Evolutionary conservation across 345 rosid species (phyloP), one percentile per base, ranked within the genome.

Genomic region (Psidium friedrichsthalianum): DNA sequence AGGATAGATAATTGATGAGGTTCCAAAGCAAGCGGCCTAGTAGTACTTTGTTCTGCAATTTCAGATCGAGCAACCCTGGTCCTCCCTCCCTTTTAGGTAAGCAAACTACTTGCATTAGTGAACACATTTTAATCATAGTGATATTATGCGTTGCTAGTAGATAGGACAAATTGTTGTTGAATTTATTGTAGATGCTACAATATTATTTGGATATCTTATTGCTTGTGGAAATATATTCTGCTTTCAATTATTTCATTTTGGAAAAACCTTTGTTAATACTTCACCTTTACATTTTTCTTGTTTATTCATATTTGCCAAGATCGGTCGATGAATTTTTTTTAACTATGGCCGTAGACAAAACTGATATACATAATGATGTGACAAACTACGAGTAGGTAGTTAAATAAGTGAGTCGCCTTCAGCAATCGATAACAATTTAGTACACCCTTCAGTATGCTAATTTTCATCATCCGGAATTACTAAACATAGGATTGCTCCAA

Each of bases 301-400:
- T 58, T 58, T n/a, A 58, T n/a, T 5, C 27, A n/a, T 5, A 11
- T 58, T 58, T 1, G 0, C 18, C 69, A 25, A 5, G 69, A 58
- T 12, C 2, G 69, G 8, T n/a, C 16, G 1, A n/a, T 11, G 27
- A 58, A 11, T 11, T 58, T 58, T 58, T 49, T 49, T 42, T 42
- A 9, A 49, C 51, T n/a, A 58, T 11, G 5, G 1, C 0, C 5
- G 0, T 6, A 57, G 11, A 11, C 64, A 25, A 0, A 57, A 57
- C 11, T 11, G 15, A 57, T 25, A 25, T 57, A 59, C 5, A 14
- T 1, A 61, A 15, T 29, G 76, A 29, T 9, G 20, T 1, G 36
- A 61, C 6, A 7, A 1, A 59, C 27, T 13, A 29, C 6, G 36
- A 32, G 20, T 12, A 49, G 51, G 51, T 11, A 9, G 51, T 29